phyloP scores from a whole-genome alignment of 768 basidiomycete species.

The Hericium rajendrae region DNA sequence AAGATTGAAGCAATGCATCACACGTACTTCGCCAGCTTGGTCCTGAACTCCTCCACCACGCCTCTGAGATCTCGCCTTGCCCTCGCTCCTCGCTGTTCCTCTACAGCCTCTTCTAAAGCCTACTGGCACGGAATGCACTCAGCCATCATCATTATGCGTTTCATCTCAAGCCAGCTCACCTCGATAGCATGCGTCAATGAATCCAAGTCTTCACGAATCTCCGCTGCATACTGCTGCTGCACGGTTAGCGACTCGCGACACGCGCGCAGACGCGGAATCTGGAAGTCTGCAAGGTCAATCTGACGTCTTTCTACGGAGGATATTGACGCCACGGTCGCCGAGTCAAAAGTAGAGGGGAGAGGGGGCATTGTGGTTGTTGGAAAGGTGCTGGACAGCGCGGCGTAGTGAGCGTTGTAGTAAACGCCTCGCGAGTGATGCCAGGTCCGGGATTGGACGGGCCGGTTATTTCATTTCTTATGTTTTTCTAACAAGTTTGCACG shows the following conservation, averaged over 20 bases:
- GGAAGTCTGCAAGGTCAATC: slow-evolving; percentile 55
- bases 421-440: too few species aligned
- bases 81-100: slow-evolving; percentile 57
- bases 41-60: slow-evolving; percentile 40
- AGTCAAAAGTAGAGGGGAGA: slow-evolving; percentile 42
- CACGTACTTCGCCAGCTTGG: slow-evolving; percentile 41
- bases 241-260: slow-evolving; percentile 60
- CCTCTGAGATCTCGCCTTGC: slow-evolving; percentile 37
- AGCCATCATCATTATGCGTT: too few species aligned
- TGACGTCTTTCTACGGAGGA: slow-evolving; percentile 44
- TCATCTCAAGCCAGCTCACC: slow-evolving; percentile 24
- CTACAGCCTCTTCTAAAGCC: slow-evolving; percentile 61
- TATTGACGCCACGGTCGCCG: slow-evolving; percentile 41
- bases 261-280: slow-evolving; percentile 62
- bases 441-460: too few species aligned
- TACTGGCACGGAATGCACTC: slow-evolving; percentile 18
- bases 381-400: too few species aligned
- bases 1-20: not conserved
- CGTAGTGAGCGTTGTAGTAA: too few species aligned
- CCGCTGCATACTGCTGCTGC: slow-evolving; percentile 67
- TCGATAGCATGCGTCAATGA: slow-evolving; percentile 56
- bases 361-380: slow-evolving; percentile 43
- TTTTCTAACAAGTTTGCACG: too few species aligned
- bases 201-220: slow-evolving; percentile 70
- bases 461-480: too few species aligned